These are phyloP conservation scores for Ilex aquifolium DNA, from an alignment of 257 asterid species.

Conservation along the genomic window DNA sequence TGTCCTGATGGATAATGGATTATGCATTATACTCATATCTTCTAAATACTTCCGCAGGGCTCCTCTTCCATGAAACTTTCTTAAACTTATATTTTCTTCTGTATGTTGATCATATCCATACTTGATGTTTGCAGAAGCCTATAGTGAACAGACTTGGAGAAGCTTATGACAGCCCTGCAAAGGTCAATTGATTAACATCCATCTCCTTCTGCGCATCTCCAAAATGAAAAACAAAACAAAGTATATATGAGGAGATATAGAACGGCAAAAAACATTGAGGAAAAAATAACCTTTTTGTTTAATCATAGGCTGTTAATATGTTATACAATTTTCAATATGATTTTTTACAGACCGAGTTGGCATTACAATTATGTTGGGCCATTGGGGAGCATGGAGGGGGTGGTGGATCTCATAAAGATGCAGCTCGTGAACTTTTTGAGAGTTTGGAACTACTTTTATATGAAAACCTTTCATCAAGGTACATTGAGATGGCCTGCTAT, in stretches of 20 bases:
- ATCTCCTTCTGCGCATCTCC: background rate
- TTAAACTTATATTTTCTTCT: too few relatives aligned
- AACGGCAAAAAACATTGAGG: too few relatives aligned
- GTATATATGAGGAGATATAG: too few relatives aligned
- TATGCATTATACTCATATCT: too few relatives aligned
- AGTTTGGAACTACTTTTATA: slow-evolving; percentile 81
- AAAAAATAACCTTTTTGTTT: too few relatives aligned
- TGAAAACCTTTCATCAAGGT: slow-evolving; percentile 88
- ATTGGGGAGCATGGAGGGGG: slow-evolving; percentile 98
- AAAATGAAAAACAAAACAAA: background rate
- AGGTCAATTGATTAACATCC: slow-evolving; percentile 34
- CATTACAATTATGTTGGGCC: slow-evolving; percentile 95
- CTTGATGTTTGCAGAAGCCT: slow-evolving; percentile 57
- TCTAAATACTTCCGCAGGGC: too few relatives aligned
- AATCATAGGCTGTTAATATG: too few relatives aligned
- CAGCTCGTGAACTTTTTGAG: slow-evolving; percentile 92
- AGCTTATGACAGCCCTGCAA: slow-evolving; percentile 68
- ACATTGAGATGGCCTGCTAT: slow-evolving; percentile 12
- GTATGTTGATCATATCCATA: too few relatives aligned
- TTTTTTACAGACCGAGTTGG: slow-evolving; percentile 68
- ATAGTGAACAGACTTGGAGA: slow-evolving; percentile 84
- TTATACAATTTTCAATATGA: too few relatives aligned
- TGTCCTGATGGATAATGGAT: too few relatives aligned
- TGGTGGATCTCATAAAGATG: slow-evolving; percentile 79
- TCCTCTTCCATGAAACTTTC: too few relatives aligned